phyloP scores from a whole-genome alignment of 306 rosid genomes.

The Vachellia pachyceras region DNA sequence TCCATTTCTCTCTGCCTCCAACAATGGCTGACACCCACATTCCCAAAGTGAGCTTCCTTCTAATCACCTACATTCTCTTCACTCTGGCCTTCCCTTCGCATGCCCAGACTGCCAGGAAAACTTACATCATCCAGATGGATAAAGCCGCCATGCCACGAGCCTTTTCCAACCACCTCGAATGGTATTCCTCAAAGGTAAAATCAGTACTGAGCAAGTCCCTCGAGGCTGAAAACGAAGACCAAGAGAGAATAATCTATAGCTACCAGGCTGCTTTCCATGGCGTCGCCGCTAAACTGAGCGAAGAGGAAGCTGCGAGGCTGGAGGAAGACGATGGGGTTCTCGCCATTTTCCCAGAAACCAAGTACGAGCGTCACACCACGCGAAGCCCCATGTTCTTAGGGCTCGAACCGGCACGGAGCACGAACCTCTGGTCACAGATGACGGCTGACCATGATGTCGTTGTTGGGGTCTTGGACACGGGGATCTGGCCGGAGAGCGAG shows the following conservation, averaged over 20 bases:
- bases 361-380: conserved; percentile 73
- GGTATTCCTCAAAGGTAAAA: conserved; percentile 72
- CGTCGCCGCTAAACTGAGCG: conserved; percentile 68
- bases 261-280: conserved; percentile 81
- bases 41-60: conserved; percentile 45
- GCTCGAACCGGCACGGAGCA: conserved; percentile 59
- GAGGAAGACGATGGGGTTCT: conserved; percentile 64
- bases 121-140: conserved; percentile 82
- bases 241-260: conserved; percentile 68
- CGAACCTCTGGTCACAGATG: conserved; percentile 55
- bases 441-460: conserved; percentile 69
- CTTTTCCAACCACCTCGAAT: conserved; percentile 61
- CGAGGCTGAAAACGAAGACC: neutral
- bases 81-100: conserved; percentile 37
- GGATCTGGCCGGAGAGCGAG: conserved; percentile 97
- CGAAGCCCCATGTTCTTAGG: conserved; percentile 77
- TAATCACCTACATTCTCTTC: conserved; percentile 41
- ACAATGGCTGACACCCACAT: conserved; percentile 52
- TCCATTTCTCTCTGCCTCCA: conserved; percentile 25
- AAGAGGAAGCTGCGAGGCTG: conserved; percentile 59
- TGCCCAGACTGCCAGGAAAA: conserved; percentile 48
- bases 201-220: conserved; percentile 39
- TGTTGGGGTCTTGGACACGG: conserved; percentile 92
- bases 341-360: conserved; percentile 78
- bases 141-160: conserved; percentile 70